These are phyloP conservation scores for Thuidium tamariscinum DNA, from an alignment of 225 moss, liverwort and hornwort genomes.

Conservation along the genomic window DNA sequence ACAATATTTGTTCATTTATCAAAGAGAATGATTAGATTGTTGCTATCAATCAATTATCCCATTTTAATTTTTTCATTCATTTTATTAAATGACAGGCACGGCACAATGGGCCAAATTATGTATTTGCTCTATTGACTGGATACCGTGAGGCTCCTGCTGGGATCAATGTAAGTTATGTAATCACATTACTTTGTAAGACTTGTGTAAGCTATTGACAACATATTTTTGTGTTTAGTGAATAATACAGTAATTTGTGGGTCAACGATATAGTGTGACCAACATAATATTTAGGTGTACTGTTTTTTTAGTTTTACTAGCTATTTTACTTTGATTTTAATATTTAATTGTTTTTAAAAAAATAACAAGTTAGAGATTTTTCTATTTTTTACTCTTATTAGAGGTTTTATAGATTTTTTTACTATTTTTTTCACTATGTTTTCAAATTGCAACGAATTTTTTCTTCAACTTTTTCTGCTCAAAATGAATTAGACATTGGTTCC, in stretches of 20 bases:
- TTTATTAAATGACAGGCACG: not conserved
- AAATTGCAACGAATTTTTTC: too few species aligned
- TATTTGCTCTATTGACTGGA: conserved; percentile 25
- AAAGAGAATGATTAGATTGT: not conserved
- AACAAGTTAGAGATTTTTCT: too few species aligned
- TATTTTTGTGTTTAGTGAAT: not conserved
- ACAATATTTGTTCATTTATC: not conserved
- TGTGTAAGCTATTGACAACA: not conserved
- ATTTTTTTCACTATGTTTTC: too few species aligned
- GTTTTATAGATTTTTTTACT: too few species aligned
- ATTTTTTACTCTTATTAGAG: too few species aligned
- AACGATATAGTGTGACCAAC: not conserved
- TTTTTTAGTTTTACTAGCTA: too few species aligned
- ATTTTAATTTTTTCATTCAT: not conserved
- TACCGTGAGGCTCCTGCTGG: conserved; percentile 17
- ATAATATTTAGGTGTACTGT: too few species aligned
- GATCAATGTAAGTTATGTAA: not conserved
- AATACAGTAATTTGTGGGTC: not conserved
- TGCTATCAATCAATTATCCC: not conserved
- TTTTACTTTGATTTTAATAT: too few species aligned
- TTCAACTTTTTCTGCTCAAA: too few species aligned
- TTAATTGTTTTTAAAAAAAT: too few species aligned
- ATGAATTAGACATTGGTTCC: too few species aligned
- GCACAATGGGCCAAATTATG: conserved; percentile 29
- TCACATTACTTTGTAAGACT: not conserved